Evolutionary conservation across 228 moss, liverwort and hornwort species (phyloP).

Genomic region (Sphagnum fallax): DNA sequence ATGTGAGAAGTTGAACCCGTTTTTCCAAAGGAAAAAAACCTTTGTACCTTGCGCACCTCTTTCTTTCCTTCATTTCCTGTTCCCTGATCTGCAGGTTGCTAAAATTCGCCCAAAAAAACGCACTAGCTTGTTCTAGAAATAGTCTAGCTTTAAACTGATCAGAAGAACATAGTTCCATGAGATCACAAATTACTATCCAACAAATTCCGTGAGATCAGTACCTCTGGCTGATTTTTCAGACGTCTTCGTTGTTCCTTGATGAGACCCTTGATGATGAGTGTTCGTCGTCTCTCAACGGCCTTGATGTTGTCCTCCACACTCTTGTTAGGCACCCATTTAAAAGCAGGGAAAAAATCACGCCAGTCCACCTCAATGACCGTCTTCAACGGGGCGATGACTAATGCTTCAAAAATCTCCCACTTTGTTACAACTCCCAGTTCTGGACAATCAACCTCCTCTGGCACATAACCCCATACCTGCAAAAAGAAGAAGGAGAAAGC

Average conservation of each 20-base stretch:
- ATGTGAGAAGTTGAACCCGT: too few relatives aligned
- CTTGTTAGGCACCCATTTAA: constrained; percentile 59
- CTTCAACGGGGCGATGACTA: constrained; percentile 41
- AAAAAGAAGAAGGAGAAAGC: background rate
- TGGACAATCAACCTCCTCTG: constrained; percentile 45
- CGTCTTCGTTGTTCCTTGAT: constrained; percentile 51
- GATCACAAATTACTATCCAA: too few relatives aligned
- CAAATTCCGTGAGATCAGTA: background rate
- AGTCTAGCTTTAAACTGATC: too few relatives aligned
- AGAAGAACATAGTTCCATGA: too few relatives aligned
- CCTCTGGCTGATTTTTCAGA: constrained; percentile 15
- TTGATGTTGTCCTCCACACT: constrained; percentile 23
- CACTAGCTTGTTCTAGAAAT: too few relatives aligned
- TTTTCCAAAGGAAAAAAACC: too few relatives aligned
- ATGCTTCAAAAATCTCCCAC: constrained; percentile 46
- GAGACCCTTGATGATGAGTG: constrained; percentile 46
- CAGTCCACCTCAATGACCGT: constrained; percentile 48
- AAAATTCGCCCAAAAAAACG: too few relatives aligned
- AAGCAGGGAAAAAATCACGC: constrained; percentile 64
- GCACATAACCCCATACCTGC: constrained; percentile 67
- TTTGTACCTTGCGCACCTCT: too few relatives aligned
- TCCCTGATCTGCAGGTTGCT: too few relatives aligned
- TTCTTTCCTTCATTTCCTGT: too few relatives aligned
- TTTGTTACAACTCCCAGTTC: constrained; percentile 36
- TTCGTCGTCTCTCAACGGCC: constrained; percentile 27